Evolutionary conservation across 1,284 basidiomycete species (phyloP), one percentile per base, ranked within the genome.

Genomic region (Pascua sp.): DNA sequence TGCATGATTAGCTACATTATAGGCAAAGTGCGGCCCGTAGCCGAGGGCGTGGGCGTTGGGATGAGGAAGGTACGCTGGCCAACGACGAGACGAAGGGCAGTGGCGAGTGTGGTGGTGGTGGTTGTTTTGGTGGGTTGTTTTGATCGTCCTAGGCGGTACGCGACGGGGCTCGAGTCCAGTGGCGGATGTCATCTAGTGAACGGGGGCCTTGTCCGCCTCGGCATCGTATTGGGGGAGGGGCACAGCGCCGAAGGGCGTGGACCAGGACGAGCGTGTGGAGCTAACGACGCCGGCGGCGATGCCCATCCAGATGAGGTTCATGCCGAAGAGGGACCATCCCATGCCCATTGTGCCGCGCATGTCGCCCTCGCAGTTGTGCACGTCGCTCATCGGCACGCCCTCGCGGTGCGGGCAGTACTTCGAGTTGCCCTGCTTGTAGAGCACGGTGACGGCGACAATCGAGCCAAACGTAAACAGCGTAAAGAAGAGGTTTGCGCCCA

Each of bases 301-400:
- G 42, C 53, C 36, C 42, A 52, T 43, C 59, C 61, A 68, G 51
- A 72, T 53, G 56, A 72, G 52, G 57, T 62, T 49, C 51, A 67
- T 46, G 44, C 62, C 55, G 46, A 42, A 51, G 37, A 45, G 43
- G 4, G 32, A 38, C 51, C 49, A 61, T 18, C 56, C 38, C 52
- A 61, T 50, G 48, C 62, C 54, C 53, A 57, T 53, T 53, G 38
- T 40, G 45, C 59, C 64, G 38, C 66, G 53, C 32, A 65, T 52
- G 47, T 67, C 66, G 52, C 67, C 69, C 24, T 50, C 49, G 57
- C 69, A 66, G 59, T 71, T 67, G 40, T 36, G 60, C 45, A 63
- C 60, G 52, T 24, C 51, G 18, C 12, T 38, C 10, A 38, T 36
- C 12, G 51, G 44, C 12, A 12, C 11, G 37, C 32, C 11, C 4